Evolutionary conservation across 345 rosid species (phyloP).

Genomic region (Abelmoschus esculentus): DNA sequence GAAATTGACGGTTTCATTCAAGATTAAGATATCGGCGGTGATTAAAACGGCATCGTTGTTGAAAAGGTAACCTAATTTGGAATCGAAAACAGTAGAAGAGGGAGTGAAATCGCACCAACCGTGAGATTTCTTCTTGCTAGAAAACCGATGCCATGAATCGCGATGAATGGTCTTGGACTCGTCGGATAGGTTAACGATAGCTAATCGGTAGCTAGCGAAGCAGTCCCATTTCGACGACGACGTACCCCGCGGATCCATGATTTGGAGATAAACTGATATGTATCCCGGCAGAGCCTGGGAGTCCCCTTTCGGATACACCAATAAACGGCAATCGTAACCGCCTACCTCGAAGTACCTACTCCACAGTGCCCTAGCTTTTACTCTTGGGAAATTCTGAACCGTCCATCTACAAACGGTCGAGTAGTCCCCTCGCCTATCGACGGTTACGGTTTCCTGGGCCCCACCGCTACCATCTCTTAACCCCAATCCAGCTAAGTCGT

Average conservation of each 20-base stretch:
- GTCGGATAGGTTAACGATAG: constrained; percentile 64
- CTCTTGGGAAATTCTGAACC: constrained; percentile 68
- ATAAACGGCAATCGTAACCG: constrained; percentile 90
- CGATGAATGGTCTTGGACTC: constrained; percentile 87
- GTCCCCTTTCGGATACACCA: constrained; percentile 94
- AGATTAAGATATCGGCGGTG: constrained; percentile 85
- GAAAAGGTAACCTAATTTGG: constrained; percentile 71
- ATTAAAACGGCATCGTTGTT: constrained; percentile 67
- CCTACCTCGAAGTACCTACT: constrained; percentile 98
- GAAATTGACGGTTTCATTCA: constrained; percentile 79
- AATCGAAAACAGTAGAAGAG: constrained; percentile 69
- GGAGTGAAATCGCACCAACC: constrained; percentile 99
- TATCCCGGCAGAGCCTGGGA: constrained; percentile 95
- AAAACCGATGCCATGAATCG: constrained; percentile 97
- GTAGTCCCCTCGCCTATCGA: constrained; percentile 79
- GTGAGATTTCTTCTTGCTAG: constrained; percentile 92
- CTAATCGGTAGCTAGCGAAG: constrained; percentile 89
- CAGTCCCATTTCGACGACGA: constrained; percentile 91
- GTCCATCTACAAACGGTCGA: constrained; percentile 86
- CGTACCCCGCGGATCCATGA: constrained; percentile 92
- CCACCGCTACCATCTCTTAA: constrained; percentile 69
- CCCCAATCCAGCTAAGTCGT: constrained; percentile 47
- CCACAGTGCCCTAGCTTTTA: constrained; percentile 89
- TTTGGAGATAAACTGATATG: constrained; percentile 84
- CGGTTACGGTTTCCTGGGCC: constrained; percentile 69